Conservation (phyloP, 192 early-diverging fungal species). For the Linnemannia hyalina region DNA sequence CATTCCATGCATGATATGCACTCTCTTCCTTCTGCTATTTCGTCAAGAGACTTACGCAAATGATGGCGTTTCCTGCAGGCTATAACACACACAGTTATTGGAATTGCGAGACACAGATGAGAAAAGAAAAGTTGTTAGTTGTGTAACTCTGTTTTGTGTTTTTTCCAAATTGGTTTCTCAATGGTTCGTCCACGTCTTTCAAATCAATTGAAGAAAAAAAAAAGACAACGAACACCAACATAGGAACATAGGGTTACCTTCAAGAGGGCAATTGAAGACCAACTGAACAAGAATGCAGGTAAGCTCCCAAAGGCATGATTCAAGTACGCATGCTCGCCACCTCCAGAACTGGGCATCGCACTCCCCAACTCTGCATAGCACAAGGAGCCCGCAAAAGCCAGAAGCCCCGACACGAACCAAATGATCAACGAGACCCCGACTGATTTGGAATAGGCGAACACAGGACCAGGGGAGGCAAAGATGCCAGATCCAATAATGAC, state of each 20-base stretch:
- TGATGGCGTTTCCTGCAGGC: slow-evolving; percentile 81
- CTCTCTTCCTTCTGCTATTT: neutral
- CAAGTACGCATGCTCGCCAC: slow-evolving; percentile 87
- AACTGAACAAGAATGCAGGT: slow-evolving; percentile 81
- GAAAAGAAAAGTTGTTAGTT: slow-evolving; percentile 16
- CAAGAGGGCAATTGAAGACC: slow-evolving; percentile 69
- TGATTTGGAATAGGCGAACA: slow-evolving; percentile 72
- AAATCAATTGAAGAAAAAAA: neutral
- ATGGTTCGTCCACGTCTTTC: neutral
- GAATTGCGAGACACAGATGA: neutral
- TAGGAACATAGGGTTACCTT: slow-evolving; percentile 58
- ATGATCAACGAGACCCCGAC: slow-evolving; percentile 79
- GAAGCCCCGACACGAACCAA: slow-evolving; percentile 80
- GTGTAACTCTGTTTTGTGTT: neutral
- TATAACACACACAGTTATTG: slow-evolving; percentile 20
- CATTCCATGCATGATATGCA: neutral
- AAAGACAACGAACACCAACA: neutral
- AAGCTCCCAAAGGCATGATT: slow-evolving; percentile 80
- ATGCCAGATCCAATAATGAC: slow-evolving; percentile 86
- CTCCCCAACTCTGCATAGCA: slow-evolving; percentile 94
- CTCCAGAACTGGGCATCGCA: slow-evolving; percentile 87
- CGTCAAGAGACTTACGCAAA: slow-evolving; percentile 60
- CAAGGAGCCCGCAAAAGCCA: slow-evolving; percentile 85
- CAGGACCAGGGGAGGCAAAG: slow-evolving; percentile 84
- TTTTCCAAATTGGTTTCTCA: neutral